Conservation (phyloP, 768 basidiomycete genomes). For the Boletus rubescentipes region DNA sequence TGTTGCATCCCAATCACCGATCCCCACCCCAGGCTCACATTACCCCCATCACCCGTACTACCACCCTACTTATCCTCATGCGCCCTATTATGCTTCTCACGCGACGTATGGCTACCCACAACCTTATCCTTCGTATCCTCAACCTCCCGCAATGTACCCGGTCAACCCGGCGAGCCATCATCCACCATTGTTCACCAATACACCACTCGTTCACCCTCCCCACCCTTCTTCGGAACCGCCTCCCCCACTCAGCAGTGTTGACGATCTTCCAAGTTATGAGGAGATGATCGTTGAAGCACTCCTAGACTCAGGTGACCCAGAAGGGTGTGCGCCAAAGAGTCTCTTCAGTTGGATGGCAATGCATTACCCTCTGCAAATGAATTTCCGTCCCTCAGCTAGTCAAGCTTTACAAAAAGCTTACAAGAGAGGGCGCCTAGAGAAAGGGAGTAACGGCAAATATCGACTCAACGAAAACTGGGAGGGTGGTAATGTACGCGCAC, state of each 20-base stretch:
- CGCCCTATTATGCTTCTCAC: conserved; percentile 59
- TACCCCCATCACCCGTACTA: conserved; percentile 59
- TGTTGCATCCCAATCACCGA: conserved; percentile 19
- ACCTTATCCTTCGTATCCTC: conserved; percentile 31
- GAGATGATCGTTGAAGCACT: conserved; percentile 90
- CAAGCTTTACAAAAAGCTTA: conserved; percentile 87
- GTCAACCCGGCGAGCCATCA: conserved; percentile 28
- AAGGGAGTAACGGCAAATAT: conserved; percentile 72
- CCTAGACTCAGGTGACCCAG: conserved; percentile 59
- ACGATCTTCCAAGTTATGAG: conserved; percentile 83
- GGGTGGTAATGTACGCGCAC: conserved; percentile 66
- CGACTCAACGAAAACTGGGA: conserved; percentile 76
- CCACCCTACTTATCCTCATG: conserved; percentile 61
- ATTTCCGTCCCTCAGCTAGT: conserved; percentile 86
- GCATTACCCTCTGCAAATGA: conserved; percentile 80
- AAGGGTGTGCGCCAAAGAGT: conserved; percentile 81
- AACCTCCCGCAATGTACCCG: conserved; percentile 32
- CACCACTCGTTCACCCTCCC: conserved; percentile 34
- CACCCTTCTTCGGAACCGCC: conserved; percentile 31
- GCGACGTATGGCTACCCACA: conserved; percentile 41
- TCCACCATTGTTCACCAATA: conserved; percentile 36
- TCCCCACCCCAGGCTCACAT: conserved; percentile 28
- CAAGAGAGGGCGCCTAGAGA: conserved; percentile 78
- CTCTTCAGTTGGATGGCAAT: conserved; percentile 83
- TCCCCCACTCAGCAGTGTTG: conserved; percentile 26